Evolutionary conservation across 805 yeast genomes (phyloP).

Genomic region (Yamadazyma laniorum): DNA sequence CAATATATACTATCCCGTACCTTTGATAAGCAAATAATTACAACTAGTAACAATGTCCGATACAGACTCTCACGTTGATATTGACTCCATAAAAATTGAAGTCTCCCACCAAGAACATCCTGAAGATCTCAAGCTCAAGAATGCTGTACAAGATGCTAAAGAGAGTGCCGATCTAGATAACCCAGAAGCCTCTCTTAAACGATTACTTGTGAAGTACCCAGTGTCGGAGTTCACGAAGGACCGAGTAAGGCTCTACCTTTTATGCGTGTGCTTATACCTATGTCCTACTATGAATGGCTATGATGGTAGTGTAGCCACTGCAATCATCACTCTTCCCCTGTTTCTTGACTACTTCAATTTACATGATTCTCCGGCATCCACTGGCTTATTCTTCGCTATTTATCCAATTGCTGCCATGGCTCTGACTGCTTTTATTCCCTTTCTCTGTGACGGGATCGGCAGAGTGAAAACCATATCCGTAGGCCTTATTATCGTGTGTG

Average conservation of each 20-base stretch:
- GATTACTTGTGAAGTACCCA: slow-evolving; percentile 11
- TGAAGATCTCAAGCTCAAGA: not conserved
- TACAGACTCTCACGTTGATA: no score
- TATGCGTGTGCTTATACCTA: slow-evolving; percentile 20
- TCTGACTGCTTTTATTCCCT: slow-evolving; percentile 23
- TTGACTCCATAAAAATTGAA: slow-evolving; percentile 2
- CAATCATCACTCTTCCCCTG: slow-evolving; percentile 18
- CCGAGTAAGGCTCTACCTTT: slow-evolving; percentile 12
- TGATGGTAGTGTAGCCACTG: slow-evolving; percentile 41
- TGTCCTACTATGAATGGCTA: slow-evolving; percentile 46
- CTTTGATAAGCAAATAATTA: no score
- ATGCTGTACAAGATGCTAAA: not conserved
- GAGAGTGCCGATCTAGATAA: slow-evolving; percentile 6
- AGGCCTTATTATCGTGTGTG: slow-evolving; percentile 23
- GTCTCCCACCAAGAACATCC: slow-evolving; percentile 4
- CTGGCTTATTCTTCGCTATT: slow-evolving; percentile 34
- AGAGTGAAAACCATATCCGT: slow-evolving; percentile 29
- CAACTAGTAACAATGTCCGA: no score
- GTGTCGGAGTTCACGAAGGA: slow-evolving; percentile 11
- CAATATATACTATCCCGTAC: no score
- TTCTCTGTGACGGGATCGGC: slow-evolving; percentile 33
- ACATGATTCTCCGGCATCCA: slow-evolving; percentile 29
- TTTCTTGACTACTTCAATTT: slow-evolving; percentile 16
- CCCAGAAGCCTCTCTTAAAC: slow-evolving; percentile 9
- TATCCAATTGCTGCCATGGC: slow-evolving; percentile 30